Evolutionary conservation across 768 basidiomycete species (phyloP).

Genomic region (Sarcodon sp.): DNA sequence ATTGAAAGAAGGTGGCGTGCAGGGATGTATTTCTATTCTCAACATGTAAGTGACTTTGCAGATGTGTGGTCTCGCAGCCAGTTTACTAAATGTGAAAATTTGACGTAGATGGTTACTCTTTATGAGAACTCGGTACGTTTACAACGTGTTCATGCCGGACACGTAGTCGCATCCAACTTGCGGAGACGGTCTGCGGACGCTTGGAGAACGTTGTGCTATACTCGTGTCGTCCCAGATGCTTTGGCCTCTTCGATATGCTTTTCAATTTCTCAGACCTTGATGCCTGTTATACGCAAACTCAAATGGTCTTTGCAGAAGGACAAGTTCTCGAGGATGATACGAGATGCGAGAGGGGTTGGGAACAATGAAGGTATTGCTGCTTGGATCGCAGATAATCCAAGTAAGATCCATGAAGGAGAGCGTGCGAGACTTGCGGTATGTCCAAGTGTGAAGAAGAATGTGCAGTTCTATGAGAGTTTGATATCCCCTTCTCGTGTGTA

Average conservation of each 20-base stretch:
- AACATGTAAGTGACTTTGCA: conserved; percentile 28
- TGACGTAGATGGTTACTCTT: conserved; percentile 44
- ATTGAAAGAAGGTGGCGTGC: conserved; percentile 55
- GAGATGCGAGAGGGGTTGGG: conserved; percentile 23
- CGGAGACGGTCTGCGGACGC: conserved; percentile 27
- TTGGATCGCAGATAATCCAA: conserved; percentile 50
- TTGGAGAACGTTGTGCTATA: conserved; percentile 31
- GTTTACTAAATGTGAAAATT: conserved; percentile 2
- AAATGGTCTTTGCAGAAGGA: conserved; percentile 65
- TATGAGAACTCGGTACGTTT: conserved; percentile 48
- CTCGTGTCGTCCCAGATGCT: conserved; percentile 48
- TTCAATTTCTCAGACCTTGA: conserved; percentile 42
- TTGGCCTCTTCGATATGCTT: conserved; percentile 35
- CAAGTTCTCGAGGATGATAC: conserved; percentile 42
- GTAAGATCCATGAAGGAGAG: conserved; percentile 40
- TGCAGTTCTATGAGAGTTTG: conserved; percentile 41
- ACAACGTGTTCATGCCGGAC: conserved; percentile 37
- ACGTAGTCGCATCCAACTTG: conserved; percentile 41
- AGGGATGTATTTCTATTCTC: conserved; percentile 54
- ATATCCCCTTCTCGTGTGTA: not conserved
- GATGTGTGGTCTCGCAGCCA: not conserved
- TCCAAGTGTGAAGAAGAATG: conserved; percentile 44
- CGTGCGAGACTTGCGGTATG: conserved; percentile 58
- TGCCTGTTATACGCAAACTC: conserved; percentile 51
- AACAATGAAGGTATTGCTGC: conserved; percentile 25